Conservation (phyloP, 495 filamentous ascomycete species). For the Copromyces sp. region DNA sequence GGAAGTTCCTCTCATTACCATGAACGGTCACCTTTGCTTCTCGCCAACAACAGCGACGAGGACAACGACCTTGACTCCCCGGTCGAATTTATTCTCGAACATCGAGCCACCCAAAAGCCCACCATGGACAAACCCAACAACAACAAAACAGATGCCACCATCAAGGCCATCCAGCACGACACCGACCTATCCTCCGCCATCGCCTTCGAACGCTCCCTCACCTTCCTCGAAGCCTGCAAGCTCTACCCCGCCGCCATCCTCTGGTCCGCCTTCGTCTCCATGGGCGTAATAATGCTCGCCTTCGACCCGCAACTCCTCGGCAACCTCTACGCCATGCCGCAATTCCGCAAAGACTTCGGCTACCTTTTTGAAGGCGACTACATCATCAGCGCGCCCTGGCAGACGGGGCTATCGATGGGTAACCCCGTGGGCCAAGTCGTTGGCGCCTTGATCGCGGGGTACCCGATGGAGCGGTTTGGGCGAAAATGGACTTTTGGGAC, state of each 20-base stretch:
- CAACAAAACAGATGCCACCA: conserved; percentile 12
- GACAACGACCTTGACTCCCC: background rate
- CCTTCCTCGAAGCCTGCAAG: conserved; percentile 24
- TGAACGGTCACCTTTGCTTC: background rate
- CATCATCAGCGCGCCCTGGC: conserved; percentile 33
- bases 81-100: background rate
- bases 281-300: conserved; percentile 37
- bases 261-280: conserved; percentile 33
- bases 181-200: conserved; percentile 23
- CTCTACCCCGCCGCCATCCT: conserved; percentile 33
- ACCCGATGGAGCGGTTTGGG: conserved; percentile 37
- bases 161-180: background rate
- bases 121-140: conserved; percentile 3
- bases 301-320: conserved; percentile 35
- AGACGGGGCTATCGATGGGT: conserved; percentile 36
- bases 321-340: conserved; percentile 36
- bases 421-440: conserved; percentile 37
- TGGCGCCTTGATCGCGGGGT: conserved; percentile 35
- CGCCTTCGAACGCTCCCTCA: conserved; percentile 22
- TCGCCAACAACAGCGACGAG: background rate
- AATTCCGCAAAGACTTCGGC: conserved; percentile 36
- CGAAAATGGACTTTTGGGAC: conserved; percentile 34
- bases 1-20: background rate
- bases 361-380: conserved; percentile 22
- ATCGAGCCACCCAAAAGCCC: background rate